Conservation (phyloP, 768 basidiomycete species). For the Fomitopsis serialis region DNA sequence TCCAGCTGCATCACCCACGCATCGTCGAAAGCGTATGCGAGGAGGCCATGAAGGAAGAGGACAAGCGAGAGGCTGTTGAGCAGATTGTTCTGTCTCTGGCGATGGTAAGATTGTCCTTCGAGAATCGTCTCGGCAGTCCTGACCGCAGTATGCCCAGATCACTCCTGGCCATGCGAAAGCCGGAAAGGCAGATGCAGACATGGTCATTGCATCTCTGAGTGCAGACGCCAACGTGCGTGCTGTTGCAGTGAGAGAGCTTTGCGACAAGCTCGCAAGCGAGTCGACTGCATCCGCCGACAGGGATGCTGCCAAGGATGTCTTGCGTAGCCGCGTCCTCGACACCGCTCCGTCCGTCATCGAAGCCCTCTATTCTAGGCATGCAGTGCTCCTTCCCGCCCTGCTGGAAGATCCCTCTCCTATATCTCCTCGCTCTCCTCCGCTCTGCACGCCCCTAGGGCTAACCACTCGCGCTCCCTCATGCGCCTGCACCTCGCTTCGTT, state of each 20-base stretch:
- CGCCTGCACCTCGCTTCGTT: constrained; percentile 56
- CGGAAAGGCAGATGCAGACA: background rate
- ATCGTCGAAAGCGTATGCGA: constrained; percentile 40
- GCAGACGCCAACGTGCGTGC: constrained; percentile 58
- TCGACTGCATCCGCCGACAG: constrained; percentile 35
- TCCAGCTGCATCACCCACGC: constrained; percentile 63
- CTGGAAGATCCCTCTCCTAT: constrained; percentile 38
- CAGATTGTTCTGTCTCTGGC: constrained; percentile 56
- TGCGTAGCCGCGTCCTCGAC: constrained; percentile 70
- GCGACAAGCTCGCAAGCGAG: constrained; percentile 32
- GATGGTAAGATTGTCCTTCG: constrained; percentile 32
- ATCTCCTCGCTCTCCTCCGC: constrained; percentile 36
- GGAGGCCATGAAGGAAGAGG: constrained; percentile 25
- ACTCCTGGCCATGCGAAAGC: background rate
- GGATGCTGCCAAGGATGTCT: constrained; percentile 55
- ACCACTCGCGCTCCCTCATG: constrained; percentile 47
- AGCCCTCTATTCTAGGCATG: constrained; percentile 55
- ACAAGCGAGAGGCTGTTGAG: constrained; percentile 38
- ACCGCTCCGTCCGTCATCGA: constrained; percentile 54
- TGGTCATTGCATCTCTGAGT: constrained; percentile 50
- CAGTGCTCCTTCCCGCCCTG: constrained; percentile 41
- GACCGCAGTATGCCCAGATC: background rate
- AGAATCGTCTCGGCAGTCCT: background rate
- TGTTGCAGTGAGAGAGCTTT: constrained; percentile 52
- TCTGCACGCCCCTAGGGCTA: constrained; percentile 30